These are phyloP conservation scores for Colletotrichum sp. DNA, from an alignment of 2,329 filamentous ascomycete species.

Conservation along the genomic window DNA sequence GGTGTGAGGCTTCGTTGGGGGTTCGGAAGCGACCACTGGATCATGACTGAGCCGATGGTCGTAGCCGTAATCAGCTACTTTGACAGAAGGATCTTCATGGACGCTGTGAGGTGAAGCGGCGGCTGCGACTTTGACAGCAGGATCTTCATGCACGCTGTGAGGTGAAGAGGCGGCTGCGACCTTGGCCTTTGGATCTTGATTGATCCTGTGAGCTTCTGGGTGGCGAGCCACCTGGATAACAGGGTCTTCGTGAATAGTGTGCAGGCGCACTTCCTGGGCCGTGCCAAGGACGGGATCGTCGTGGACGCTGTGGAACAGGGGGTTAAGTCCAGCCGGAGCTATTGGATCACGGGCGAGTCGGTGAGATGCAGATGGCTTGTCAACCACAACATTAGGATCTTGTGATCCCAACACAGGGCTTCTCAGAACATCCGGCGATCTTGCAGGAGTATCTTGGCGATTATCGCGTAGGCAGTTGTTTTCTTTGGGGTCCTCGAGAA, in stretches of 20 bases:
- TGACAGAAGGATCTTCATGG: not conserved
- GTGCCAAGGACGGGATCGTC: slow-evolving; percentile 1
- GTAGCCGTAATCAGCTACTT: not conserved
- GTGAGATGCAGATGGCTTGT: not conserved
- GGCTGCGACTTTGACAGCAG: not conserved
- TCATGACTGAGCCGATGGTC: slow-evolving; percentile 9
- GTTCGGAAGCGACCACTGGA: not conserved
- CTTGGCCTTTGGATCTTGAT: not conserved
- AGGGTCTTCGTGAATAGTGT: slow-evolving; percentile 7
- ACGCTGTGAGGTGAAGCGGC: not conserved
- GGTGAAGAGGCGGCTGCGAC: not conserved
- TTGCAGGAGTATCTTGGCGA: slow-evolving; percentile 9
- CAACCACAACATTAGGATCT: not conserved
- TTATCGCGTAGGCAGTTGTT: not conserved
- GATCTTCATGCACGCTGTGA: not conserved
- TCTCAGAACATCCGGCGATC: not conserved
- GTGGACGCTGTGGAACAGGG: not conserved
- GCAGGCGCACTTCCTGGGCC: slow-evolving; percentile 3
- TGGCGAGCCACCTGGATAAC: not conserved
- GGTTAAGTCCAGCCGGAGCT: not conserved
- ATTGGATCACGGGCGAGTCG: slow-evolving; percentile 3
- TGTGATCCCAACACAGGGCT: not conserved
- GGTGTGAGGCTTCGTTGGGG: not conserved
- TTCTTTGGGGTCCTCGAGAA: not conserved
- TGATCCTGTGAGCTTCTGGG: not conserved